Conservation (phyloP, 2,329 filamentous ascomycete genomes). For the Penicillium frequentans region DNA sequence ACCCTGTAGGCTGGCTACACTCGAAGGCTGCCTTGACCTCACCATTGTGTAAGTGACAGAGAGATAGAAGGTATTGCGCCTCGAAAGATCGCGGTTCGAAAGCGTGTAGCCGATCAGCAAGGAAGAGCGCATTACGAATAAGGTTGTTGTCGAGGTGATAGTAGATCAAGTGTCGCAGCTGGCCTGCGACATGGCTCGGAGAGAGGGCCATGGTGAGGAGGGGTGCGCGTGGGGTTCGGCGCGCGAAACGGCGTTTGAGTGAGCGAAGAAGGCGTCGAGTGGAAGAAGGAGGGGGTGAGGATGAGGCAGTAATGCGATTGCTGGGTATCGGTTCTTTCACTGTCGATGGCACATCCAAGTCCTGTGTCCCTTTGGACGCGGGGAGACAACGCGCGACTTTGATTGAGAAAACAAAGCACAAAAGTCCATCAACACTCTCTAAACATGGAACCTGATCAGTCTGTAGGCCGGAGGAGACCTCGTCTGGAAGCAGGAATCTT, state of each 20-base stretch:
- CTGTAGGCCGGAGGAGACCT: not conserved
- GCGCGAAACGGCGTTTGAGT: not conserved
- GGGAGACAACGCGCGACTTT: slow-evolving; percentile 23
- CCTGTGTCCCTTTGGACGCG: slow-evolving; percentile 14
- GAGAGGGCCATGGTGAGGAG: slow-evolving; percentile 54
- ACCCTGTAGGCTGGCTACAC: slow-evolving; percentile 68
- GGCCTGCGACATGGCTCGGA: slow-evolving; percentile 56
- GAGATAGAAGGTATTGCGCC: slow-evolving; percentile 76
- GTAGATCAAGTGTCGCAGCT: slow-evolving; percentile 66
- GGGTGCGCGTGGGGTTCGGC: slow-evolving; percentile 8
- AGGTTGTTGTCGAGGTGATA: slow-evolving; percentile 87
- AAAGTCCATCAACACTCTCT: slow-evolving; percentile 13
- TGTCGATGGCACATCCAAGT: slow-evolving; percentile 16
- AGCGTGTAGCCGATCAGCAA: slow-evolving; percentile 80
- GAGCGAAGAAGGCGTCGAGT: slow-evolving; percentile 1
- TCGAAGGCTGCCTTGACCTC: slow-evolving; percentile 86
- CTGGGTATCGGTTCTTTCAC: slow-evolving; percentile 3
- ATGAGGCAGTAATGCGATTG: slow-evolving; percentile 4
- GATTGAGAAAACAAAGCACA: slow-evolving; percentile 12
- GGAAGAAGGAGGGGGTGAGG: slow-evolving; percentile 1
- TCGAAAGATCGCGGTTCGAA: slow-evolving; percentile 81
- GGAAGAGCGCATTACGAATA: slow-evolving; percentile 87
- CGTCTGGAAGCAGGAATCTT: not conserved
- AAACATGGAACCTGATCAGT: slow-evolving; percentile 11
- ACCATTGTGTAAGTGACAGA: slow-evolving; percentile 80